Percentiles rank a stretch among this genome's conserved stretches.
These are phyloP conservation scores for Colletotrichum sp. DNA, from an alignment of 2,329 filamentous ascomycete genomes.

Conservation along the genomic window DNA sequence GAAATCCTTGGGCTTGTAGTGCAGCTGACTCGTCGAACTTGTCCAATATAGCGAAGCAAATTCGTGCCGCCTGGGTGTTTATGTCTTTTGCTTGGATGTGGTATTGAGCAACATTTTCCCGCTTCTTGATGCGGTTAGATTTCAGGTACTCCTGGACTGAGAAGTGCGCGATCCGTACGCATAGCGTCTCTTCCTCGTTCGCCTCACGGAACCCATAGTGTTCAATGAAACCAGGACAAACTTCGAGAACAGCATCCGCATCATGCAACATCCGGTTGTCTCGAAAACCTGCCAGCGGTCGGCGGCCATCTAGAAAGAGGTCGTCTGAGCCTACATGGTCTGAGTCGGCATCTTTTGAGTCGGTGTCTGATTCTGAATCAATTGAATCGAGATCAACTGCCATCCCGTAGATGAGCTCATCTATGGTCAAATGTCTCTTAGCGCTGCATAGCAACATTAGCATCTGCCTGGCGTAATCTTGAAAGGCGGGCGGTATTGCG, in stretches of 20 bases:
- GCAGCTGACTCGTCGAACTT: not conserved
- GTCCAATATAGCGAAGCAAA: not conserved
- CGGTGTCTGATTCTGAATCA: accelerated
- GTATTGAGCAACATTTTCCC: not conserved
- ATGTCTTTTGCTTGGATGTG: not conserved
- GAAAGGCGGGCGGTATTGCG: accelerated
- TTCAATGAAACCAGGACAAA: not conserved
- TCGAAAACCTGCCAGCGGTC: accelerated
- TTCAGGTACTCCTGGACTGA: not conserved
- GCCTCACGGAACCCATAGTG: accelerated
- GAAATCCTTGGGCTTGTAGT: no score
- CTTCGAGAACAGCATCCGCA: not conserved
- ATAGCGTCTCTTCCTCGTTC: accelerated
- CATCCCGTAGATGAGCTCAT: not conserved
- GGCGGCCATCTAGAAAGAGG: not conserved
- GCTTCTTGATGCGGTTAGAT: not conserved
- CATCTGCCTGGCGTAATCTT: not conserved
- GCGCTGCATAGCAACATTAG: not conserved
- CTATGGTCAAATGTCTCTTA: not conserved
- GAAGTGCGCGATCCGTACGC: not conserved
- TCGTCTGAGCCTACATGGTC: accelerated
- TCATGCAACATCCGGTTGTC: not conserved
- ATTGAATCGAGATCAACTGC: not conserved
- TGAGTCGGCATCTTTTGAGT: accelerated
- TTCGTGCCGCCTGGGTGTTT: not conserved